phyloP scores from a whole-genome alignment of 225 moss, liverwort and hornwort species.

The Sphagnum tenellum region DNA sequence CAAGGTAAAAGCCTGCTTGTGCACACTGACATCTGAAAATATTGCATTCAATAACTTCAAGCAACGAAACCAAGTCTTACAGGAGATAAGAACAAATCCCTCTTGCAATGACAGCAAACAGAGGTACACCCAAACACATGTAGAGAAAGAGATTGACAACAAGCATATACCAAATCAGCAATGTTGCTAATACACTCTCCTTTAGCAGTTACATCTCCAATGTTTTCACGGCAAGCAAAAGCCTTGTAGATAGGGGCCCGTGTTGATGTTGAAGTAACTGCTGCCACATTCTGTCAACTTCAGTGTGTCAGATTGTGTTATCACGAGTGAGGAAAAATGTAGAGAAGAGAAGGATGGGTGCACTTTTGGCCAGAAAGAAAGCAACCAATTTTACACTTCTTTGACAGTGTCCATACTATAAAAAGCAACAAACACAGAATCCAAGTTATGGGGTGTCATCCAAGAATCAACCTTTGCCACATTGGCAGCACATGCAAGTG shows the following conservation, averaged over 20 bases:
- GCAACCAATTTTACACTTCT: no score
- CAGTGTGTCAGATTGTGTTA: no score
- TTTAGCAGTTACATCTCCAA: conserved; percentile 97
- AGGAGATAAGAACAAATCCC: neutral
- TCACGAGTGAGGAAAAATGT: neutral
- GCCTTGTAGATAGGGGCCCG: conserved; percentile 97
- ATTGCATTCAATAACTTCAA: no score
- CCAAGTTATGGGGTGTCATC: neutral
- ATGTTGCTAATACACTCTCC: conserved; percentile 99
- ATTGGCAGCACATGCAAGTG: conserved; percentile 95
- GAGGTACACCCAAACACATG: neutral
- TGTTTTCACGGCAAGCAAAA: conserved; percentile 93
- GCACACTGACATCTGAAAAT: no score
- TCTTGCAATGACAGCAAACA: neutral
- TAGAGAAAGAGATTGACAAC: conserved; percentile 4
- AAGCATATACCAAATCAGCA: conserved; percentile 69
- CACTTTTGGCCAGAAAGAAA: no score
- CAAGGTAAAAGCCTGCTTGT: no score
- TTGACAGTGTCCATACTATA: neutral
- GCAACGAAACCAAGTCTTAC: no score
- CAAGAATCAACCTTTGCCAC: conserved; percentile 73
- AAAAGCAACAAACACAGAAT: neutral
- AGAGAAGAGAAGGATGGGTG: conserved; percentile 1
- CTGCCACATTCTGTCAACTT: conserved; percentile 77
- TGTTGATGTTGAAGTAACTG: conserved; percentile 94